Percentiles rank a stretch among this genome's conserved stretches.
phyloP scores from a whole-genome alignment of 495 filamentous ascomycete species.

The Neurospora terricola region DNA sequence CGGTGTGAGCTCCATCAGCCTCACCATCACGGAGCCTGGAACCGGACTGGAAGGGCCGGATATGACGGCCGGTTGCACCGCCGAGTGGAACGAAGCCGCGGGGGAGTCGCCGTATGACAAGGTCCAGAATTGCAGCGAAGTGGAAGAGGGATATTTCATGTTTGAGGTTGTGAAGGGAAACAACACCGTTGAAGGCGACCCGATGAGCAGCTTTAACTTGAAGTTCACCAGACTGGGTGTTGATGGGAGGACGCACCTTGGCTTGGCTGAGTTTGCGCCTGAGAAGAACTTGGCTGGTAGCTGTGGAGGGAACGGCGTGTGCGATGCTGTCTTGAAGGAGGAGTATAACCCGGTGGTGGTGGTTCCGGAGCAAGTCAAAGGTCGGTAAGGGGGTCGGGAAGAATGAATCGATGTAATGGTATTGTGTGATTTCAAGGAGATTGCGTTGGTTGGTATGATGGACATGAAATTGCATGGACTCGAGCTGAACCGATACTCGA shows the following conservation, averaged over 20 bases:
- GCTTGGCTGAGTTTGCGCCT: not conserved
- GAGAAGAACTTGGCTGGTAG: not conserved
- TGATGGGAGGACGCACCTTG: not conserved
- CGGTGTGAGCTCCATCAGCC: not conserved
- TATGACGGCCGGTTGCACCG: not conserved
- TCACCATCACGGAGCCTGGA: slow-evolving; percentile 4
- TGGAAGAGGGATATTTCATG: not conserved
- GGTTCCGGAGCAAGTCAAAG: not conserved
- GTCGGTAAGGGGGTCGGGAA: not conserved
- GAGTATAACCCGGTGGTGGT: not conserved
- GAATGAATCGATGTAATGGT: not conserved
- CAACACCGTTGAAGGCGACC: not conserved
- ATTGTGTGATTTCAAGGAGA: not conserved
- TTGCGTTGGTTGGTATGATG: too few relatives aligned
- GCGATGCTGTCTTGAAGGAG: not conserved
- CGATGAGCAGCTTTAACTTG: not conserved
- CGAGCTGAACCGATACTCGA: too few relatives aligned
- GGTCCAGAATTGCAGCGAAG: not conserved
- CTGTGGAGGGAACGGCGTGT: not conserved
- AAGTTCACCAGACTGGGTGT: not conserved
- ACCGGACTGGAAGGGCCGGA: not conserved
- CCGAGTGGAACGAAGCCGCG: not conserved
- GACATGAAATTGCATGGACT: too few relatives aligned
- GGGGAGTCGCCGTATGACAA: not conserved
- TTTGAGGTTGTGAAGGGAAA: not conserved